phyloP scores from a whole-genome alignment of 305 asterid species.

The Fraxinus ornus region DNA sequence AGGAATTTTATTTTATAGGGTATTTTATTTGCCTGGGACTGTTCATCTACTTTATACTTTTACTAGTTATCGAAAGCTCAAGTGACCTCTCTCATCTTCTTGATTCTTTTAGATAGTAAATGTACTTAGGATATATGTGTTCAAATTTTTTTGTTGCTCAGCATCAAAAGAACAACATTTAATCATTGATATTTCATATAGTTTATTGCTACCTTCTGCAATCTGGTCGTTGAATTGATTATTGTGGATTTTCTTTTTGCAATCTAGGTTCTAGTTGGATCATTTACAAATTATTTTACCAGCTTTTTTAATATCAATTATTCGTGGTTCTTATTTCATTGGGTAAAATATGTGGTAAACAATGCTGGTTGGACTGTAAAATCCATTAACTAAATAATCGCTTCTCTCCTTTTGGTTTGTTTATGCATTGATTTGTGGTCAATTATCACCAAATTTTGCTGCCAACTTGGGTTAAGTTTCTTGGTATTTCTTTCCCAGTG shows the following conservation, averaged over 20 bases:
- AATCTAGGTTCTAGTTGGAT: not conserved
- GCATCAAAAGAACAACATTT: not conserved
- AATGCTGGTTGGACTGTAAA: not conserved
- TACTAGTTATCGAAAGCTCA: not conserved
- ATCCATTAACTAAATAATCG: not conserved
- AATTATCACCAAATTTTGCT: not conserved
- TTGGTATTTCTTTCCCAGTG: not conserved
- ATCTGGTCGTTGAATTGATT: not conserved
- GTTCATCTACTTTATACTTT: not conserved
- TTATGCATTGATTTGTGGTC: not conserved
- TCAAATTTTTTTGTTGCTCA: not conserved
- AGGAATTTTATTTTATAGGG: not conserved
- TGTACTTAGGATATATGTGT: not conserved
- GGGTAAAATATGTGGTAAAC: not conserved
- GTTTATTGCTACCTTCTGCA: not conserved
- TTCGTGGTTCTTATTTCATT: not conserved
- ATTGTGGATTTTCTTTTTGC: not conserved
- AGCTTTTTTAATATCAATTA: not conserved
- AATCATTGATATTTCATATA: not conserved
- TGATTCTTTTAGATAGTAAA: not conserved
- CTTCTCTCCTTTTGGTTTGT: not conserved
- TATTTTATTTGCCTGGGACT: not conserved
- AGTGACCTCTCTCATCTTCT: not conserved
- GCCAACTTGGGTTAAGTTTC: not conserved
- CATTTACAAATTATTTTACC: not conserved